These are phyloP conservation scores for Annulohypoxylon moriforme DNA, from an alignment of 495 filamentous ascomycete genomes.

Conservation along the genomic window DNA sequence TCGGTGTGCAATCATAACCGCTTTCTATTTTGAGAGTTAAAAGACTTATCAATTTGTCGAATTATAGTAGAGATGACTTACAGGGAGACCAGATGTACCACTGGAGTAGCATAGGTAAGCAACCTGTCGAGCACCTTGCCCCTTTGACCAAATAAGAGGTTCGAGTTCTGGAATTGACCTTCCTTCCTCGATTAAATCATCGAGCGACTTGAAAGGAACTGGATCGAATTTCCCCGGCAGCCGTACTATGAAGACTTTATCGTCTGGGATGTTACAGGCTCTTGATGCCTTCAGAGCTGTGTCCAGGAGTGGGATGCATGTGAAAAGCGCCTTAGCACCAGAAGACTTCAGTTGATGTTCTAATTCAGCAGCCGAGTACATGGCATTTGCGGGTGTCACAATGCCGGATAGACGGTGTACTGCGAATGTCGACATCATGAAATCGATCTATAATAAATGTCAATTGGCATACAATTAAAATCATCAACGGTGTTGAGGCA, in stretches of 20 bases:
- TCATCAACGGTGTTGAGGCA: constrained; percentile 1
- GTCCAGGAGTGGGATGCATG: constrained; percentile 78
- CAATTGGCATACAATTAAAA: constrained; percentile 13
- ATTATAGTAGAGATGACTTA: constrained; percentile 51
- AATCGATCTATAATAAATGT: constrained; percentile 74
- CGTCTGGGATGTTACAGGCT: constrained; percentile 72
- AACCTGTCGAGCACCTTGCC: constrained; percentile 78
- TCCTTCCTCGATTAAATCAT: constrained; percentile 75
- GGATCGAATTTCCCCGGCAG: constrained; percentile 67
- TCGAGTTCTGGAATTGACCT: constrained; percentile 70
- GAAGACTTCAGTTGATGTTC: constrained; percentile 83
- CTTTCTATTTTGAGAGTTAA: constrained; percentile 70
- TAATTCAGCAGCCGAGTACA: constrained; percentile 79
- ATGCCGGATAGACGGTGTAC: constrained; percentile 81
- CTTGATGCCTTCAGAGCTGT: constrained; percentile 76
- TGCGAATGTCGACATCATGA: constrained; percentile 78
- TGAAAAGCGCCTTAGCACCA: constrained; percentile 80
- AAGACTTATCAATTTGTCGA: background rate
- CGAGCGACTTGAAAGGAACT: constrained; percentile 73
- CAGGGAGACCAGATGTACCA: constrained; percentile 87
- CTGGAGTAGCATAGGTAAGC: constrained; percentile 92
- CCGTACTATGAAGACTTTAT: constrained; percentile 79
- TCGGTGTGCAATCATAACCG: constrained; percentile 89
- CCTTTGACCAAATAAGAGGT: constrained; percentile 73
- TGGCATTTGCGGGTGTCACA: constrained; percentile 82